phyloP scores from a whole-genome alignment of 2,329 filamentous ascomycete genomes.

The Cytospora piceicola region DNA sequence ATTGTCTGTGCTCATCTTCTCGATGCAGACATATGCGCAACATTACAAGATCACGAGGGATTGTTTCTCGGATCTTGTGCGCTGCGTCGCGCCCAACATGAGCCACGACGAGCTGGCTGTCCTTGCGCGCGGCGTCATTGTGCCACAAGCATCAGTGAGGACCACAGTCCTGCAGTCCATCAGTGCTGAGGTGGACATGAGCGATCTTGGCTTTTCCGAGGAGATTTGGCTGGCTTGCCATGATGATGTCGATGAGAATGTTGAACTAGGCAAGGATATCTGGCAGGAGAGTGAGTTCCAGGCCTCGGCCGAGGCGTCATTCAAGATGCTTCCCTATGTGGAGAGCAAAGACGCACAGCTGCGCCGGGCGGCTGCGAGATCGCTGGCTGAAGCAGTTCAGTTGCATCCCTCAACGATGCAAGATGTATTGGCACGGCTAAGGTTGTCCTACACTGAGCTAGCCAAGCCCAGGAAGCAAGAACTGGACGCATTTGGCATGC shows the following conservation, averaged over 20 bases:
- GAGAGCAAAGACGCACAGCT: constrained; percentile 80
- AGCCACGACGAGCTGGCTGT: constrained; percentile 70
- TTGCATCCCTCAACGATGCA: constrained; percentile 63
- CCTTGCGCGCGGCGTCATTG: constrained; percentile 78
- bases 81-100: constrained; percentile 84
- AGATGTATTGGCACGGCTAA: constrained; percentile 65
- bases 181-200: constrained; percentile 88
- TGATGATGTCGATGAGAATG: constrained; percentile 87
- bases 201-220: constrained; percentile 81
- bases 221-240: constrained; percentile 94
- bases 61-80: constrained; percentile 82
- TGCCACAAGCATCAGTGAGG: constrained; percentile 78
- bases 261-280: constrained; percentile 79
- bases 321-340: constrained; percentile 76
- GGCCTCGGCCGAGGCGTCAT: constrained; percentile 66
- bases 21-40: constrained; percentile 87
- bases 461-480: constrained; percentile 82
- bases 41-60: constrained; percentile 97
- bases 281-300: constrained; percentile 93
- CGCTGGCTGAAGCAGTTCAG: constrained; percentile 74
- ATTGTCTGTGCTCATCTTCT: constrained; percentile 70
- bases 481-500: constrained; percentile 93
- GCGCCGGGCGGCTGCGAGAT: constrained; percentile 78
- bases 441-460: constrained; percentile 74
- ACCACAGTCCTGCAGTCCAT: constrained; percentile 87